These are phyloP conservation scores for Sphagnum tenellum DNA, from an alignment of 225 moss, liverwort and hornwort species.

Conservation along the genomic window DNA sequence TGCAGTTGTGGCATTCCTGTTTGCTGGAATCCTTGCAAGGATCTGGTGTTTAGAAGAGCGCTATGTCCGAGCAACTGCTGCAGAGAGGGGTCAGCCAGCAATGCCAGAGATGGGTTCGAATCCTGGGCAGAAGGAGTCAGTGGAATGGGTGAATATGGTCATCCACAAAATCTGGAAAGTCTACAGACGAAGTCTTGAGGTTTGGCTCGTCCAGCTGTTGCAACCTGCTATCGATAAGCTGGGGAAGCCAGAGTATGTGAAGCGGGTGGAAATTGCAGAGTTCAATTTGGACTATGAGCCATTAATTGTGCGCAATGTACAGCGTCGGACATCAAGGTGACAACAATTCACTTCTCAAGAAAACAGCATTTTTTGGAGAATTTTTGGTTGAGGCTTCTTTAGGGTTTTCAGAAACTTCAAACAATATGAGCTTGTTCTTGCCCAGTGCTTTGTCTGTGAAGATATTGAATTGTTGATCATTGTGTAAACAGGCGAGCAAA, in stretches of 20 bases:
- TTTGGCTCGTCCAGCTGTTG: slow-evolving; percentile 69
- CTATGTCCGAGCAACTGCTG: slow-evolving; percentile 59
- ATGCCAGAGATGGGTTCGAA: slow-evolving; percentile 83
- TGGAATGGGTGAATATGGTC: slow-evolving; percentile 99
- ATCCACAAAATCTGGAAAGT: slow-evolving; percentile 97
- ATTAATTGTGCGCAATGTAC: slow-evolving; percentile 75
- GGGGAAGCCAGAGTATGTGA: slow-evolving; percentile 80
- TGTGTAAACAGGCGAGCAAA: slow-evolving; percentile 57
- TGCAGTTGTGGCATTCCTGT: slow-evolving; percentile 60
- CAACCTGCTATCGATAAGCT: slow-evolving; percentile 96
- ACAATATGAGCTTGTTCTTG: too few species aligned
- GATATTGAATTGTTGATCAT: too few species aligned
- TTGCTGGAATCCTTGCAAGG: slow-evolving; percentile 66
- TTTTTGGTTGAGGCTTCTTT: too few species aligned
- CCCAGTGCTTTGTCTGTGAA: too few species aligned
- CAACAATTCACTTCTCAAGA: too few species aligned
- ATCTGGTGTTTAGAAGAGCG: slow-evolving; percentile 76
- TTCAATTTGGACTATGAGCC: slow-evolving; percentile 90
- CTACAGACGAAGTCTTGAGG: slow-evolving; percentile 79
- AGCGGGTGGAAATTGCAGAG: slow-evolving; percentile 82
- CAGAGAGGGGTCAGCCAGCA: slow-evolving; percentile 72
- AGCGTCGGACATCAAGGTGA: slow-evolving; percentile 78
- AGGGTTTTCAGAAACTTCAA: too few species aligned
- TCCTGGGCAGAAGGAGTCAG: slow-evolving; percentile 88
- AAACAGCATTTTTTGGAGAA: too few species aligned